Conservation (phyloP, 352 stramenopile species). For the Globisporangium megalacanthum region DNA sequence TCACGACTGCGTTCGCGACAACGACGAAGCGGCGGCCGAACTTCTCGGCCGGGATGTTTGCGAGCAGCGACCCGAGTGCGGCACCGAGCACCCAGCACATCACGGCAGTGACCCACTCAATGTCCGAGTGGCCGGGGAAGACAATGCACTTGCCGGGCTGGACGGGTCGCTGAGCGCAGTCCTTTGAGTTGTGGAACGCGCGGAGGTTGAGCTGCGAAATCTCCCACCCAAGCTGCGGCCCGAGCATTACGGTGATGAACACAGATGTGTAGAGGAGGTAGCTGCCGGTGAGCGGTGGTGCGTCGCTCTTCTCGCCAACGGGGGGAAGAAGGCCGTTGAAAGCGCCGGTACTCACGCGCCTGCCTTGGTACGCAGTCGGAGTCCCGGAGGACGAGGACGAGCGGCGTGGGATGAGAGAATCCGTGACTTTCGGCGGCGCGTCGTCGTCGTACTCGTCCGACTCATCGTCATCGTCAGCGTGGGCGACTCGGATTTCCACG, state of each 20-base stretch:
- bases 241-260: conserved; percentile 28
- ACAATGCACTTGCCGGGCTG: conserved; percentile 26
- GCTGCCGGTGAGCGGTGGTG: conserved; percentile 14
- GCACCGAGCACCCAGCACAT: conserved; percentile 37
- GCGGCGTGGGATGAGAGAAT: conserved; percentile 6
- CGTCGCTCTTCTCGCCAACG: conserved; percentile 4
- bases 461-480: not conserved
- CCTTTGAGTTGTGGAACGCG: conserved; percentile 31
- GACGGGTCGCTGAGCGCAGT: conserved; percentile 21
- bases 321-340: conserved; percentile 4
- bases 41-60: conserved; percentile 26
- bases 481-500: conserved; percentile 8
- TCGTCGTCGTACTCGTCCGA: conserved; percentile 1
- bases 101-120: conserved; percentile 29
- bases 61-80: conserved; percentile 24
- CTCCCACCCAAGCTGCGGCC: conserved; percentile 34
- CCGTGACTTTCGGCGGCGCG: conserved; percentile 6
- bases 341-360: conserved; percentile 1
- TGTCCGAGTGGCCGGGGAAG: conserved; percentile 30
- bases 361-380: conserved; percentile 3
- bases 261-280: conserved; percentile 30
- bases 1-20: conserved; percentile 23
- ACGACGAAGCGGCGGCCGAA: conserved; percentile 30
- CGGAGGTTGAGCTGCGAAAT: conserved; percentile 39
- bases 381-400: conserved; percentile 2